Percentiles rank a stretch among this genome's conserved stretches.
These are phyloP conservation scores for Penicillium capsulatum DNA, from an alignment of 2,329 filamentous ascomycete species.

Conservation along the genomic window DNA sequence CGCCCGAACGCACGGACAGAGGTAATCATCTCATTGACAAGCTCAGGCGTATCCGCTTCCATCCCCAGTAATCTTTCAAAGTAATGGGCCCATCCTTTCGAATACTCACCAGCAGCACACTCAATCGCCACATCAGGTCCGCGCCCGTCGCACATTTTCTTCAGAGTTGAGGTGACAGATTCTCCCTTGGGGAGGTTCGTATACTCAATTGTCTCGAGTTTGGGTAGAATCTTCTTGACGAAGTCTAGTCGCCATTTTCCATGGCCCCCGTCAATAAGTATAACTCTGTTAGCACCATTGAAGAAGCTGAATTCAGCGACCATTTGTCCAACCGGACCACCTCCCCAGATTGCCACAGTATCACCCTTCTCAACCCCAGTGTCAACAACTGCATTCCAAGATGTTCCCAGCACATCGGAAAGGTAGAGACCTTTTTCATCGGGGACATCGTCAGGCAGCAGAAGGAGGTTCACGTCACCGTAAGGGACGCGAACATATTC, in stretches of 20 bases:
- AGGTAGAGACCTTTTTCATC: constrained; percentile 82
- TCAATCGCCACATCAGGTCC: constrained; percentile 75
- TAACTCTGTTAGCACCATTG: constrained; percentile 71
- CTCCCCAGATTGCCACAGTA: constrained; percentile 80
- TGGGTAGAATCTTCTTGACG: constrained; percentile 59
- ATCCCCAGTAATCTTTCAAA: constrained; percentile 60
- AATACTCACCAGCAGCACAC: constrained; percentile 60
- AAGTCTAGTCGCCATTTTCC: constrained; percentile 63
- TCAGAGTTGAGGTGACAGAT: constrained; percentile 67
- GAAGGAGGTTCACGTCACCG: constrained; percentile 74
- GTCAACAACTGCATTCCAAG: constrained; percentile 78
- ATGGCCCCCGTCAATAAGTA: constrained; percentile 70
- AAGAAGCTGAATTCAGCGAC: constrained; percentile 62
- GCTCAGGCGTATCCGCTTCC: constrained; percentile 76
- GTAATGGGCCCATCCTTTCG: constrained; percentile 59
- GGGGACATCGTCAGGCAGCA: constrained; percentile 71
- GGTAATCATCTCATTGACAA: constrained; percentile 54
- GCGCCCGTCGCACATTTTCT: constrained; percentile 67
- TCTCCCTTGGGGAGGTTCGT: constrained; percentile 57
- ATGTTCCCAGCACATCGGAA: constrained; percentile 74
- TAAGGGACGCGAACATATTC: constrained; percentile 81
- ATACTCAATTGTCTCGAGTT: constrained; percentile 68
- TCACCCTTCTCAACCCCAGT: constrained; percentile 75
- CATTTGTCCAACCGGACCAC: constrained; percentile 80
- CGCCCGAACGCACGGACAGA: constrained; percentile 57